phyloP scores from a whole-genome alignment of 176 grass and related monocot species.

The Zea luxurians region DNA sequence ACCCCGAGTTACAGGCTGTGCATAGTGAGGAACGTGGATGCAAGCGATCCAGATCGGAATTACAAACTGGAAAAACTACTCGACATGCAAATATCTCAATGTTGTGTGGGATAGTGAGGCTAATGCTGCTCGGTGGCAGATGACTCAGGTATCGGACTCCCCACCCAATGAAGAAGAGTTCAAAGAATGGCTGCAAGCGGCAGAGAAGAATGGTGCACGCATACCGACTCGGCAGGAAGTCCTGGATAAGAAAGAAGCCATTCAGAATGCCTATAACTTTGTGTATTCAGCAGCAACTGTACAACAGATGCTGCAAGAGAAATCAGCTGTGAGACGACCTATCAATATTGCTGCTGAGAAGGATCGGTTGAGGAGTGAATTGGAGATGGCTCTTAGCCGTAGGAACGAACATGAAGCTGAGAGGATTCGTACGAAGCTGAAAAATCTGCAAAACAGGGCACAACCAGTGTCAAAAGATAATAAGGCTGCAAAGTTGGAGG shows the following conservation, averaged over 20 bases:
- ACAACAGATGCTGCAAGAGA: conserved; percentile 66
- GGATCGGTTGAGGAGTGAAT: conserved; percentile 76
- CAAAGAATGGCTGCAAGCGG: conserved; percentile 81
- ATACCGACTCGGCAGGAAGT: conserved; percentile 87
- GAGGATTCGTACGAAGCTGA: conserved; percentile 65
- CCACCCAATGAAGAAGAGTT: conserved; percentile 67
- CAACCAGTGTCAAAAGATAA: conserved; percentile 53
- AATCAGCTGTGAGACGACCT: conserved; percentile 70
- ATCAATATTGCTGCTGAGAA: conserved; percentile 97
- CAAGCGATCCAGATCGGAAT: conserved; percentile 60
- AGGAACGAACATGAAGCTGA: conserved; percentile 66
- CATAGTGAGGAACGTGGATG: conserved; percentile 84
- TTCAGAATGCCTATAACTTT: conserved; percentile 60
- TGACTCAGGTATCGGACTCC: conserved; percentile 85
- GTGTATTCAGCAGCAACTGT: conserved; percentile 84
- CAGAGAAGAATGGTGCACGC: conserved; percentile 57
- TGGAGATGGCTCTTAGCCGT: conserved; percentile 62
- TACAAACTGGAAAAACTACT: conserved; percentile 81
- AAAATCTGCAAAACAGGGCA: conserved; percentile 52
- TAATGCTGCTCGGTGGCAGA: conserved; percentile 79
- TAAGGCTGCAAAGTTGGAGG: conserved; percentile 89
- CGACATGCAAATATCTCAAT: conserved; percentile 79
- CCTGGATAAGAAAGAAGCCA: conserved; percentile 82
- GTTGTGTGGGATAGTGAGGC: conserved; percentile 73
- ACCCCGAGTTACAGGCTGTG: conserved; percentile 75